Conservation (phyloP, 2,329 filamentous ascomycete genomes). For the Scolecobasidium constrictum region DNA sequence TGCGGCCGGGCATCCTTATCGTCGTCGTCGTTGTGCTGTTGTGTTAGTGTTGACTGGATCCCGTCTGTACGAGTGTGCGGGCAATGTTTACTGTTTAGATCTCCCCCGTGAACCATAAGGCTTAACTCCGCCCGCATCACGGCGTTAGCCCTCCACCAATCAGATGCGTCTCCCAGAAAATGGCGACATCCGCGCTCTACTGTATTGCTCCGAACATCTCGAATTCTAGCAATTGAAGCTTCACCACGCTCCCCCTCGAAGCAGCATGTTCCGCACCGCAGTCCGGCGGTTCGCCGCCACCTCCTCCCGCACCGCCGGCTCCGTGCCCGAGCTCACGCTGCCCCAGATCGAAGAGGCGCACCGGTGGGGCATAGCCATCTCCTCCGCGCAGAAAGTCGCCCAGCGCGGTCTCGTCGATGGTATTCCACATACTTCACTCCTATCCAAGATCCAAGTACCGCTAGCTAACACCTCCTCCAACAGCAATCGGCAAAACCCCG, state of each 20-base stretch:
- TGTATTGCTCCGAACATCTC: too few relatives aligned
- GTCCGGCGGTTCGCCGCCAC: constrained; percentile 57
- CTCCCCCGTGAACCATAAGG: too few relatives aligned
- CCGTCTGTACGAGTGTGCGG: too few relatives aligned
- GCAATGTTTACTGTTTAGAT: too few relatives aligned
- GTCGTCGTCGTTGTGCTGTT: background rate
- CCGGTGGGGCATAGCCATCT: constrained; percentile 59
- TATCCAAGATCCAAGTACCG: too few relatives aligned
- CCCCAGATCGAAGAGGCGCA: constrained; percentile 38
- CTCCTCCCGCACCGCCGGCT: constrained; percentile 38
- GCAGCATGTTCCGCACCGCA: constrained; percentile 61
- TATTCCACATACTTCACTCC: constrained; percentile 30
- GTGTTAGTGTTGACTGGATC: background rate
- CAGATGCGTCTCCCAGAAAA: too few relatives aligned
- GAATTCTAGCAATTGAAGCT: too few relatives aligned
- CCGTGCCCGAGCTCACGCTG: constrained; percentile 25
- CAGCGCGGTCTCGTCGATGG: constrained; percentile 69
- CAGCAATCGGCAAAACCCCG: constrained; percentile 95
- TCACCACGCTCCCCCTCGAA: too few relatives aligned
- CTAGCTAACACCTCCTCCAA: too few relatives aligned
- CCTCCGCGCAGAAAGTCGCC: constrained; percentile 68
- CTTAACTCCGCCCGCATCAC: too few relatives aligned
- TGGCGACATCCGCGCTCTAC: too few relatives aligned
- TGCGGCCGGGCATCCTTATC: constrained; percentile 34
- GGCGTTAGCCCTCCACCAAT: too few relatives aligned